These are phyloP conservation scores for Tolypocladium sp. DNA, from an alignment of 2,329 filamentous ascomycete species.

Conservation along the genomic window DNA sequence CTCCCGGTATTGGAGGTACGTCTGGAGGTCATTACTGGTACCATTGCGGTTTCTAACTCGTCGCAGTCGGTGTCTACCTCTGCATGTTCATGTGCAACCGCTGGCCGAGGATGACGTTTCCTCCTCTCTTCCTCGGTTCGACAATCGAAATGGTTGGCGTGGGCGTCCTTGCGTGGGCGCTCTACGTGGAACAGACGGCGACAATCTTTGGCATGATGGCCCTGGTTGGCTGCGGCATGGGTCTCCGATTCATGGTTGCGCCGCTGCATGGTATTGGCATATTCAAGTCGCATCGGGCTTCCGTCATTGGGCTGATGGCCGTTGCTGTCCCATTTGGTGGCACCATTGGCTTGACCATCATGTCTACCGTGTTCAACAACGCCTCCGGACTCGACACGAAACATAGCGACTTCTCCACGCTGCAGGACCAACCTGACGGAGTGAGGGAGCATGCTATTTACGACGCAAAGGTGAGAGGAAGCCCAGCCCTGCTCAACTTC, in stretches of 20 bases:
- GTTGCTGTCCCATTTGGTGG: constrained; percentile 56
- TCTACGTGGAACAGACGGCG: constrained; percentile 35
- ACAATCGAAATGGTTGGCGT: constrained; percentile 50
- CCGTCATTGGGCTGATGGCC: constrained; percentile 49
- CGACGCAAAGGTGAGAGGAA: constrained; percentile 15
- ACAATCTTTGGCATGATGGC: constrained; percentile 59
- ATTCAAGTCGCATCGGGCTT: constrained; percentile 47
- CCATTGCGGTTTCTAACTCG: not conserved
- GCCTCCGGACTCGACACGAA: constrained; percentile 18
- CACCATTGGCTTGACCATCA: constrained; percentile 55
- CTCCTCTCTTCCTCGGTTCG: constrained; percentile 46
- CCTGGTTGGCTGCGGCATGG: constrained; percentile 52
- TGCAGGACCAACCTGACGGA: constrained; percentile 8
- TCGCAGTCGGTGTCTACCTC: constrained; percentile 41
- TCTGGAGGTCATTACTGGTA: not conserved
- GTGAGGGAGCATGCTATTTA: constrained; percentile 10
- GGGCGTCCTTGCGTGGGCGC: constrained; percentile 46
- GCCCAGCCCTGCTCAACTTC: not conserved
- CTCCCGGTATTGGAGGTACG: constrained; percentile 51
- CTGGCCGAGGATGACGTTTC: constrained; percentile 53
- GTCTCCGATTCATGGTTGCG: constrained; percentile 55
- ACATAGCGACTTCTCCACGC: constrained; percentile 13
- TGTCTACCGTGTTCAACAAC: constrained; percentile 63
- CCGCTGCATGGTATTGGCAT: constrained; percentile 54
- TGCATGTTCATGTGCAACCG: constrained; percentile 52